Evolutionary conservation across 495 filamentous ascomycete genomes (phyloP).

Genomic region (Trichoderma gamsii): DNA sequence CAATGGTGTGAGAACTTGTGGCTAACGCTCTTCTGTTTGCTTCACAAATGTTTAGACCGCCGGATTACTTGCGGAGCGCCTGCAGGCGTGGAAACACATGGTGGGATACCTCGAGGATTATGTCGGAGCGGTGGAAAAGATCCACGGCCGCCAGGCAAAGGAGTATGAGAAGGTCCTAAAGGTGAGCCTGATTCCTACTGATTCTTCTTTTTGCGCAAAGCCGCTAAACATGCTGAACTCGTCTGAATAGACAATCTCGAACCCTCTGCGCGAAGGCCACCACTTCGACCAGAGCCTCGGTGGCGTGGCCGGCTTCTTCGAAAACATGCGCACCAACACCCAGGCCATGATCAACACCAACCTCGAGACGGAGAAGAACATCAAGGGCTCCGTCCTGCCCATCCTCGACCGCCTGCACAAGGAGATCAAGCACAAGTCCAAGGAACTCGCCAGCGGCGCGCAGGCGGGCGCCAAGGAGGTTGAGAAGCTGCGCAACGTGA

Average conservation of each 20-base stretch:
- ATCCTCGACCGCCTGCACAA: conserved; percentile 85
- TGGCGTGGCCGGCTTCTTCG: conserved; percentile 81
- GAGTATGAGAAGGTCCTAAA: conserved; percentile 94
- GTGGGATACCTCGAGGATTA: conserved; percentile 88
- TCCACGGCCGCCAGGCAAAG: conserved; percentile 77
- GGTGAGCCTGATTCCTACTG: conserved; percentile 37
- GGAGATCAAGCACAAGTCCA: conserved; percentile 91
- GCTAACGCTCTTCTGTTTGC: not conserved
- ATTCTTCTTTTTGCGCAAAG: not conserved
- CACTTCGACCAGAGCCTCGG: conserved; percentile 86
- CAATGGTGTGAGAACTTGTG: not conserved
- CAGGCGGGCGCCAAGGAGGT: conserved; percentile 82
- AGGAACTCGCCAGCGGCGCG: conserved; percentile 80
- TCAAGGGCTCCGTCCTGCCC: conserved; percentile 77
- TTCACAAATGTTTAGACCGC: conserved; percentile 48
- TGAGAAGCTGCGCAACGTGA: conserved; percentile 75
- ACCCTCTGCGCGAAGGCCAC: conserved; percentile 77
- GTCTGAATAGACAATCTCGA: conserved; percentile 61
- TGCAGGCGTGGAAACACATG: conserved; percentile 93
- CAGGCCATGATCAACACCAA: conserved; percentile 84
- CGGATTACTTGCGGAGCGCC: conserved; percentile 71
- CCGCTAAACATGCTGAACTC: conserved; percentile 9
- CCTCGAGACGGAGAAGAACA: conserved; percentile 76
- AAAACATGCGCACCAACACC: conserved; percentile 87
- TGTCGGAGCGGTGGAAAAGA: conserved; percentile 72